Evolutionary conservation across 768 basidiomycete species (phyloP).

Genomic region (Termitomyces sp.): DNA sequence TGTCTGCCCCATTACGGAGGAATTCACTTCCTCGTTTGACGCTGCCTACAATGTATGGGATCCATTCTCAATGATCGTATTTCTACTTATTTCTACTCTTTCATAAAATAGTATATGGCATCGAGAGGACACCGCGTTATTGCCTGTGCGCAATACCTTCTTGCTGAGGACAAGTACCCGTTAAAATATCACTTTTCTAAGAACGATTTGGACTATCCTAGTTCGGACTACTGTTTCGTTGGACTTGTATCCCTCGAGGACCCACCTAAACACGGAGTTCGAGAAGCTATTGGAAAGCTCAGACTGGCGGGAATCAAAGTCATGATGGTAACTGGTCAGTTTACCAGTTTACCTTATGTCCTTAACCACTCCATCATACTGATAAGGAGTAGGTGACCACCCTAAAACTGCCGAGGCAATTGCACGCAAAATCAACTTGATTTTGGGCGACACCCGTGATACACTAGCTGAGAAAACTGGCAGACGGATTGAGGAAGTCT

Average conservation of each 20-base stretch:
- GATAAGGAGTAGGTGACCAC: constrained; percentile 47
- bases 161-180: constrained; percentile 47
- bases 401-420: constrained; percentile 75
- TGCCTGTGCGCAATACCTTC: constrained; percentile 62
- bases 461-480: constrained; percentile 55
- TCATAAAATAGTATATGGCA: constrained; percentile 66
- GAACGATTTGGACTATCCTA: constrained; percentile 51
- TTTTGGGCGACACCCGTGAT: constrained; percentile 63
- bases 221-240: constrained; percentile 56
- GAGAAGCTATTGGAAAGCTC: constrained; percentile 68
- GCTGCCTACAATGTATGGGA: constrained; percentile 54
- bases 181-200: constrained; percentile 48
- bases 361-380: background rate
- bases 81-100: constrained; percentile 1
- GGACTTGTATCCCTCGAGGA: constrained; percentile 68
- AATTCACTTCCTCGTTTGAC: constrained; percentile 52
- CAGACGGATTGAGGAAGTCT: constrained; percentile 52
- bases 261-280: constrained; percentile 68
- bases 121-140: constrained; percentile 75
- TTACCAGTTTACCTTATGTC: background rate
- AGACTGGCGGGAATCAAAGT: constrained; percentile 72
- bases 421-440: constrained; percentile 68
- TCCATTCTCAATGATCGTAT: background rate
- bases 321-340: constrained; percentile 69
- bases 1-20: constrained; percentile 45